Base-by-base conservation (phyloP, 495 filamentous ascomycete genomes). In the Daldinia grandis region DNA sequence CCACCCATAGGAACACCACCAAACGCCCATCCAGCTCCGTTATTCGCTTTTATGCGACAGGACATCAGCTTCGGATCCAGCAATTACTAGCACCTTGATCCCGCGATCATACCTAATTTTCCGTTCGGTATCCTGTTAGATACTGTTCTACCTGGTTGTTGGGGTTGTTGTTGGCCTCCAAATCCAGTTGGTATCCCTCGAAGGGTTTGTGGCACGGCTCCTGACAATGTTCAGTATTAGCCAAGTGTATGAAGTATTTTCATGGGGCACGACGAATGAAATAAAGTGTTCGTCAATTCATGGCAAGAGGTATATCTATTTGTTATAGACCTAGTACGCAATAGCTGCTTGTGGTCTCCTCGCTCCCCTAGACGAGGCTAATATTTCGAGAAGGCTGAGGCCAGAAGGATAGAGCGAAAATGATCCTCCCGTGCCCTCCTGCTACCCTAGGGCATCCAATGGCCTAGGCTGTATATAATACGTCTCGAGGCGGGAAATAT, bases 81-180 rank as follows among this genome's bases (percentile, higher is more conserved):
- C 17, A 66, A 47, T 17, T 60, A 60, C 17, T 47, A 54, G 31
- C 61, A 31, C 51, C 24, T 57, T 42, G 40, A 58, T 67, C 58
- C 24, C 57, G 47, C 35, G 17, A 50, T 21, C 59, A 79, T 85
- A 93, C 91, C 90, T 76, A 92, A 81, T 80, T 92, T 92, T 56
- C 90, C 90, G 69, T 92, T 92, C 71, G 88, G 89, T 86, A 94
- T 81, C 77, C 90, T 88, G 78, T 80, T 84, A n/a, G 91, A 87
- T 19, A 86, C 85, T 69, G 87, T 86, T 79, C 90, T 86, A 72
- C 86, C 86, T 68, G 89, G 85, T 70, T 81, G 81, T 66, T 82
- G 83, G 25, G 87, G 84, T 78, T 89, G 88, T 81, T 84, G 85
- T 69, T 89, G 90, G 71, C 84, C 82, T 72, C 88, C 86, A 81